A percentile compares a stretch with the other conserved stretches of the same genome.
phyloP scores from a whole-genome alignment of 1,284 basidiomycete genomes.

The Malassezia arunalokei region DNA sequence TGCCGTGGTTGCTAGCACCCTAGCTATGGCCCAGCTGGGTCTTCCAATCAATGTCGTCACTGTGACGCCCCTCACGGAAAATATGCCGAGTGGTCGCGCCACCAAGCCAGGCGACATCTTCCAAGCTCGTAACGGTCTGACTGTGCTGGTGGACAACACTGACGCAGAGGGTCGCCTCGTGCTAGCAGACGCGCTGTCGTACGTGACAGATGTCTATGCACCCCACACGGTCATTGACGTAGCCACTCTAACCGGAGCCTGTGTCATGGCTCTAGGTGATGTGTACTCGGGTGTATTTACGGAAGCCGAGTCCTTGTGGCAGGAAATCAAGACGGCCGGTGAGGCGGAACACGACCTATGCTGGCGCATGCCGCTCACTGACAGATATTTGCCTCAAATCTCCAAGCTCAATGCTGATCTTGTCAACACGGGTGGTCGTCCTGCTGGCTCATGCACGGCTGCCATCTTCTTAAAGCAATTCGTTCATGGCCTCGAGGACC shows the following conservation, averaged over 20 bases:
- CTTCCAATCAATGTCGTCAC: conserved; percentile 67
- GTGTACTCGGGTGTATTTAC: conserved; percentile 63
- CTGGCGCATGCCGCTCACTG: conserved; percentile 54
- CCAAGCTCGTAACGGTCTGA: conserved; percentile 77
- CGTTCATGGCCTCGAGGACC: conserved; percentile 48
- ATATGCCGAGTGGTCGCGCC: conserved; percentile 56
- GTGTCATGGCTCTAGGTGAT: conserved; percentile 52
- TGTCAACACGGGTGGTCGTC: conserved; percentile 61
- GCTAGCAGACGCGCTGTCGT: conserved; percentile 65
- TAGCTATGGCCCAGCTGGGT: conserved; percentile 67
- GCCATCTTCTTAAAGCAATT: conserved; percentile 71
- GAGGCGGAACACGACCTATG: conserved; percentile 53
- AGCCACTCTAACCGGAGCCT: conserved; percentile 62
- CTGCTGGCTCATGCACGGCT: conserved; percentile 67
- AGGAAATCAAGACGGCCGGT: conserved; percentile 59
- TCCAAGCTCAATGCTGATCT: conserved; percentile 66
- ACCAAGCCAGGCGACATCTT: conserved; percentile 73
- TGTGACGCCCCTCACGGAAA: conserved; percentile 67
- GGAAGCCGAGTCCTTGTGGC: conserved; percentile 56
- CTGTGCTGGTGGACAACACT: conserved; percentile 76
- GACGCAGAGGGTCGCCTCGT: conserved; percentile 76
- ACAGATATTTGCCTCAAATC: conserved; percentile 67
- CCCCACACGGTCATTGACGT: conserved; percentile 73
- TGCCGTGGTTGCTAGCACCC: conserved; percentile 59
- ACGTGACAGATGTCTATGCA: conserved; percentile 64